Conservation (phyloP, 208 protist genomes). For the Naegleria gruberi region DNA sequence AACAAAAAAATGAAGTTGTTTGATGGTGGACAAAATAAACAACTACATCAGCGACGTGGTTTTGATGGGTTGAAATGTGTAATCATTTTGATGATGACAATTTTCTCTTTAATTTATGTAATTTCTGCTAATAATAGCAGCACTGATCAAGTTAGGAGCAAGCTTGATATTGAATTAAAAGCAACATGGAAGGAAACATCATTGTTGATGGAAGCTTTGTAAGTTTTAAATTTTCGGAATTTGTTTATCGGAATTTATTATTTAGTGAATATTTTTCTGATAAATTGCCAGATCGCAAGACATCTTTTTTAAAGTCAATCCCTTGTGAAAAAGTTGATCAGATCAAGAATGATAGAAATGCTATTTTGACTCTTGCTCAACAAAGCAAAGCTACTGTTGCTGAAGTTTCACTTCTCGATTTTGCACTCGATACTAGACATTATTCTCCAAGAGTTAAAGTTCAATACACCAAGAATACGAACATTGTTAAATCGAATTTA, state of each 20-base stretch:
- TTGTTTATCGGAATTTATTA: too few relatives aligned
- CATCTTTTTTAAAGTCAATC: not conserved
- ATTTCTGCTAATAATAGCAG: too few relatives aligned
- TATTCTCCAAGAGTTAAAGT: constrained; percentile 7
- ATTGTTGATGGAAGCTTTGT: not conserved
- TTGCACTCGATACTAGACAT: not conserved
- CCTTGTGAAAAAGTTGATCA: not conserved
- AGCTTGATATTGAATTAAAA: not conserved
- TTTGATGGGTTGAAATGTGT: too few relatives aligned
- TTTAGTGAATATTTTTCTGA: not conserved
- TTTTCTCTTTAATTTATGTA: too few relatives aligned
- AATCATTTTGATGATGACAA: too few relatives aligned
- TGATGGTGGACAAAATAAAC: too few relatives aligned
- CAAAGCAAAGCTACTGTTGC: not conserved
- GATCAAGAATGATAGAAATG: not conserved
- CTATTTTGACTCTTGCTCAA: not conserved
- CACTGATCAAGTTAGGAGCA: not conserved
- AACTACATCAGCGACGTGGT: too few relatives aligned
- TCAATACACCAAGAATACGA: not conserved
- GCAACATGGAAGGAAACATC: not conserved
- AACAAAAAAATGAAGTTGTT: too few relatives aligned
- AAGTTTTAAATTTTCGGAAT: not conserved
- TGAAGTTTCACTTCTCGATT: not conserved
- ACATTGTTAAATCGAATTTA: not conserved
- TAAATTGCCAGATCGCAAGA: not conserved